phyloP scores from a whole-genome alignment of 1,284 basidiomycete genomes.

The Afroboletus lepidellus region DNA sequence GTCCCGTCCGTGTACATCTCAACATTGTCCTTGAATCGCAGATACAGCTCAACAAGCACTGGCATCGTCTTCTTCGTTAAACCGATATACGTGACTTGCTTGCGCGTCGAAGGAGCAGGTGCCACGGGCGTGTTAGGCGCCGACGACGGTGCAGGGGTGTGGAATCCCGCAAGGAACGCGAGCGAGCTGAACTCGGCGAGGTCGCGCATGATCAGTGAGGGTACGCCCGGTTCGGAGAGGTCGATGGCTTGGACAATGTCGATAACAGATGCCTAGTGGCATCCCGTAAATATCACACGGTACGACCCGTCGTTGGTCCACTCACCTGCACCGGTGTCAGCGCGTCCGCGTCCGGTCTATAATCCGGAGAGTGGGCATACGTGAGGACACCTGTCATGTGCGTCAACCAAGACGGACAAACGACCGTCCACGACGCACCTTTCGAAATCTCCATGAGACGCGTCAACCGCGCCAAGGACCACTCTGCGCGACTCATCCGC shows the following conservation, averaged over 20 bases:
- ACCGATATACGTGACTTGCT: conserved; percentile 83
- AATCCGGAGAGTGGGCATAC: conserved; percentile 82
- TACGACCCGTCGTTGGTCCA: background rate
- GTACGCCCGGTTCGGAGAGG: conserved; percentile 55
- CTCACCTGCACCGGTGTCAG: conserved; percentile 81
- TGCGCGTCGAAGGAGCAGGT: conserved; percentile 40
- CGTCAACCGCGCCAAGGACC: conserved; percentile 60
- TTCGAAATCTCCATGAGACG: conserved; percentile 79
- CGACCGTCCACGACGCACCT: conserved; percentile 39
- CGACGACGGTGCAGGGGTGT: conserved; percentile 37
- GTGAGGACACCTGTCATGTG: conserved; percentile 64
- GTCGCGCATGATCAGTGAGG: conserved; percentile 77
- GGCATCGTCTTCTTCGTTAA: conserved; percentile 88
- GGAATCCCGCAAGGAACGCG: conserved; percentile 79
- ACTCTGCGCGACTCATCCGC: conserved; percentile 54
- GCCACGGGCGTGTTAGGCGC: conserved; percentile 17
- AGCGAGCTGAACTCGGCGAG: conserved; percentile 84
- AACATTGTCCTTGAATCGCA: conserved; percentile 56
- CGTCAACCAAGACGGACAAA: background rate
- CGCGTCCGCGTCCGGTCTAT: conserved; percentile 81
- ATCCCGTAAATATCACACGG: background rate
- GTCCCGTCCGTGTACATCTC: conserved; percentile 82
- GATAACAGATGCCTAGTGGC: conserved; percentile 60
- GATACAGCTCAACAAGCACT: conserved; percentile 70
- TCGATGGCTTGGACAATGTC: conserved; percentile 70